Percentiles rank a stretch among this genome's conserved stretches.
phyloP scores from a whole-genome alignment of 805 yeast genomes.

The Ogataea sp. region DNA sequence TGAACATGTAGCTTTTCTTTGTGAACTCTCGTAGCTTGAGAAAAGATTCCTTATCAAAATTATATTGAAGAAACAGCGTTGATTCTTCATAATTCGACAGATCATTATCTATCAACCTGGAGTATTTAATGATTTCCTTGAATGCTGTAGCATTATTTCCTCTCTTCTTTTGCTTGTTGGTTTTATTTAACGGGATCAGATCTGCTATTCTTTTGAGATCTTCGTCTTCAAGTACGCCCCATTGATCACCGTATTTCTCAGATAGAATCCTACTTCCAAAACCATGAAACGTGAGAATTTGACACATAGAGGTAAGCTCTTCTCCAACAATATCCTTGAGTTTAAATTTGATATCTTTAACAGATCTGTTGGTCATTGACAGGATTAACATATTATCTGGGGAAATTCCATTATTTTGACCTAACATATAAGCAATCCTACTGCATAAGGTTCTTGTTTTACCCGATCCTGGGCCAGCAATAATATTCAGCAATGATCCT shows the following conservation, averaged over 20 bases:
- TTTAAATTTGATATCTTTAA: slow-evolving; percentile 33
- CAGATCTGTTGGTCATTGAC: slow-evolving; percentile 65
- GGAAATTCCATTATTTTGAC: slow-evolving; percentile 18
- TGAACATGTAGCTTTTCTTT: slow-evolving; percentile 13
- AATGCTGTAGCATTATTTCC: slow-evolving; percentile 4
- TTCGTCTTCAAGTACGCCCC: slow-evolving; percentile 43
- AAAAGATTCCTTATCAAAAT: slow-evolving; percentile 7
- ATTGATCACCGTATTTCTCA: slow-evolving; percentile 21
- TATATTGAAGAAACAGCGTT: slow-evolving; percentile 2
- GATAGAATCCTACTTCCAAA: slow-evolving; percentile 45
- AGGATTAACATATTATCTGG: slow-evolving; percentile 55
- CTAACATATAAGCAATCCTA: slow-evolving; percentile 41
- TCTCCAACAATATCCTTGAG: slow-evolving; percentile 25
- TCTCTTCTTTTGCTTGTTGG: slow-evolving; percentile 1
- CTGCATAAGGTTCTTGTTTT: slow-evolving; percentile 54
- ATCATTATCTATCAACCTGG: slow-evolving; percentile 7
- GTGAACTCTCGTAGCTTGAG: slow-evolving; percentile 8
- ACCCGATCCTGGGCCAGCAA: slow-evolving; percentile 74
- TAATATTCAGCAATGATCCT: slow-evolving; percentile 37
- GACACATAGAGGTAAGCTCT: slow-evolving; percentile 25
- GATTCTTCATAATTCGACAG: slow-evolving; percentile 6
- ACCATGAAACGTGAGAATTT: slow-evolving; percentile 56
- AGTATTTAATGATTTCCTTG: slow-evolving; percentile 8
- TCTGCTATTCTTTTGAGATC: slow-evolving; percentile 13
- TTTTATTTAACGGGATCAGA: background rate